These are phyloP conservation scores for Starmerella potacharoeniae DNA, from an alignment of 805 yeast genomes.

Conservation along the genomic window DNA sequence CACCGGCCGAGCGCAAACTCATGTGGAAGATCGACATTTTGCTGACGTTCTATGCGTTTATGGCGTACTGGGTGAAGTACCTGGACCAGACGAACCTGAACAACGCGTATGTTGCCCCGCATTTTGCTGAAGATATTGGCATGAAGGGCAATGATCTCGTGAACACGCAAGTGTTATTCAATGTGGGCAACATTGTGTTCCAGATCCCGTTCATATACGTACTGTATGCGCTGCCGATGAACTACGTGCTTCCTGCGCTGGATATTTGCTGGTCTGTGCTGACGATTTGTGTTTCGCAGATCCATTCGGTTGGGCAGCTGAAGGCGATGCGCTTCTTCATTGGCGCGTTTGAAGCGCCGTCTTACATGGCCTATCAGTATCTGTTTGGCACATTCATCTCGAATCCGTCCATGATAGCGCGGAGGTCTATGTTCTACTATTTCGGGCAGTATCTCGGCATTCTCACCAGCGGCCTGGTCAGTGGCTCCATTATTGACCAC, in stretches of 20 bases:
- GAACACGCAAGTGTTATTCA: slow-evolving; percentile 46
- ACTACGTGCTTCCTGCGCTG: slow-evolving; percentile 40
- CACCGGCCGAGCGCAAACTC: slow-evolving; percentile 39
- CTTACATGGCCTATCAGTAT: slow-evolving; percentile 39
- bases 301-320: slow-evolving; percentile 39
- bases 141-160: slow-evolving; percentile 53
- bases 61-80: slow-evolving; percentile 59
- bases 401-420: slow-evolving; percentile 46
- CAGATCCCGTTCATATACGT: slow-evolving; percentile 53
- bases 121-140: slow-evolving; percentile 31
- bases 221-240: slow-evolving; percentile 45
- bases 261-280: slow-evolving; percentile 61
- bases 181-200: slow-evolving; percentile 47
- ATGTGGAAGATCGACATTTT: slow-evolving; percentile 45
- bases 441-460: slow-evolving; percentile 53
- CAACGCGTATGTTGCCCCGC: slow-evolving; percentile 49
- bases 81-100: slow-evolving; percentile 49
- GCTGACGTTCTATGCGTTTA: slow-evolving; percentile 42
- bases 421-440: slow-evolving; percentile 50
- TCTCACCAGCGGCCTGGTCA: slow-evolving; percentile 51
- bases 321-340: slow-evolving; percentile 55
- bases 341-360: slow-evolving; percentile 62
- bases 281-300: slow-evolving; percentile 46
- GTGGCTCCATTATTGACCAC: slow-evolving; percentile 40
- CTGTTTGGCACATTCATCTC: slow-evolving; percentile 42